Evolutionary conservation across 192 early-diverging fungal genomes (phyloP).

Genomic region (Powellomyces hirtus): DNA sequence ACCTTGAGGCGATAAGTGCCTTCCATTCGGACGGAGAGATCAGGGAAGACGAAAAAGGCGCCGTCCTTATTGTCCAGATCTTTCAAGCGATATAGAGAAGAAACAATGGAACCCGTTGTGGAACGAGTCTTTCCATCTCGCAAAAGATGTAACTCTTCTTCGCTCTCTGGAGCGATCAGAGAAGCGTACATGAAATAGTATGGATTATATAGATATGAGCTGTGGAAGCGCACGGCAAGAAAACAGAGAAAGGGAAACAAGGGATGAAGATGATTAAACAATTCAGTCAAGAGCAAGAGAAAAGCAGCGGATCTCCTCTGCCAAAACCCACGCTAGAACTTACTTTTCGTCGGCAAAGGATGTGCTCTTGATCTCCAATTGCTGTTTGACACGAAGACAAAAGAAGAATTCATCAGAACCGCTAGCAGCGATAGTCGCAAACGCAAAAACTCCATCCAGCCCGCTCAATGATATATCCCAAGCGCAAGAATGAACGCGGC

Average conservation of each 20-base stretch:
- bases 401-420: no score
- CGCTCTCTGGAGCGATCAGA: constrained; percentile 75
- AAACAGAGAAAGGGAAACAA: neutral
- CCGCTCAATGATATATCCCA: no score
- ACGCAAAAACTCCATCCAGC: no score
- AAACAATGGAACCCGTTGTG: constrained; percentile 93
- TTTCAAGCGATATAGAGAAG: constrained; percentile 85
- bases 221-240: neutral
- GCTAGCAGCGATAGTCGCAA: no score
- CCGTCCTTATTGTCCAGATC: constrained; percentile 85
- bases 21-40: constrained; percentile 92
- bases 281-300: neutral
- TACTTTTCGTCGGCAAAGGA: constrained; percentile 20
- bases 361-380: constrained; percentile 28
- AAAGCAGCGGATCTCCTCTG: neutral
- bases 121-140: constrained; percentile 86
- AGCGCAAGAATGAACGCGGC: neutral
- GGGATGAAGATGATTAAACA: neutral
- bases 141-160: constrained; percentile 84
- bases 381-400: no score
- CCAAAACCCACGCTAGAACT: neutral
- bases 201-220: constrained; percentile 63
- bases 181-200: constrained; percentile 98
- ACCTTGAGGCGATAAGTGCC: constrained; percentile 62
- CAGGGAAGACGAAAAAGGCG: constrained; percentile 97